These are phyloP conservation scores for Chaetomium olivaceum DNA, from an alignment of 2,329 filamentous ascomycete genomes.

Conservation along the genomic window DNA sequence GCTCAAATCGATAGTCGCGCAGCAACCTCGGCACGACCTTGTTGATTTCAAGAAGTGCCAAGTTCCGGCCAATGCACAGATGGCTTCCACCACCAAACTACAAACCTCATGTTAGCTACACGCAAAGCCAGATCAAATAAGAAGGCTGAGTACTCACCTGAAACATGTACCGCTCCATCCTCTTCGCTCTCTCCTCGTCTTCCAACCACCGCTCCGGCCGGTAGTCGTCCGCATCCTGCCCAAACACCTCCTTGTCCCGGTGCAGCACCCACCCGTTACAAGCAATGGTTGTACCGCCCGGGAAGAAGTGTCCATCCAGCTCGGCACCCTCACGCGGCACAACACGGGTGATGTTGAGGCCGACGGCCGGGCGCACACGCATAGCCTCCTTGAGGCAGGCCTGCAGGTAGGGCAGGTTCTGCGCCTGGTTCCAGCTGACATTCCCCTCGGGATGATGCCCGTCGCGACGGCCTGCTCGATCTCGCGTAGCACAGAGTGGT, in stretches of 20 bases:
- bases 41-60: slow-evolving; percentile 59
- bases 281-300: slow-evolving; percentile 54
- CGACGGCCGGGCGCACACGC: slow-evolving; percentile 57
- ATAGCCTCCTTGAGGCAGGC: slow-evolving; percentile 59
- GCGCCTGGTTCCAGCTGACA: slow-evolving; percentile 50
- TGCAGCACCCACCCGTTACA: slow-evolving; percentile 58
- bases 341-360: slow-evolving; percentile 54
- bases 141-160: slow-evolving; percentile 50
- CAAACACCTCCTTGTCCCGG: slow-evolving; percentile 50
- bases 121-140: background rate
- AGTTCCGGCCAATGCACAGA: slow-evolving; percentile 56
- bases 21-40: slow-evolving; percentile 58
- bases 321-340: slow-evolving; percentile 54
- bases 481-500: slow-evolving; percentile 45
- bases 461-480: slow-evolving; percentile 45
- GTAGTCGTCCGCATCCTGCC: slow-evolving; percentile 52
- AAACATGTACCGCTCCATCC: slow-evolving; percentile 58
- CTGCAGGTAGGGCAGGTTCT: slow-evolving; percentile 55
- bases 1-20: slow-evolving; percentile 55
- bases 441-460: slow-evolving; percentile 44
- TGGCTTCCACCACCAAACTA: slow-evolving; percentile 57
- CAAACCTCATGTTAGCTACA: background rate
- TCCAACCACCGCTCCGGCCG: slow-evolving; percentile 58
- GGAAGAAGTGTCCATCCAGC: slow-evolving; percentile 52
- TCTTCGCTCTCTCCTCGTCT: slow-evolving; percentile 44